phyloP scores from a whole-genome alignment of 441 rosid species.

The Oxalis stricta region DNA sequence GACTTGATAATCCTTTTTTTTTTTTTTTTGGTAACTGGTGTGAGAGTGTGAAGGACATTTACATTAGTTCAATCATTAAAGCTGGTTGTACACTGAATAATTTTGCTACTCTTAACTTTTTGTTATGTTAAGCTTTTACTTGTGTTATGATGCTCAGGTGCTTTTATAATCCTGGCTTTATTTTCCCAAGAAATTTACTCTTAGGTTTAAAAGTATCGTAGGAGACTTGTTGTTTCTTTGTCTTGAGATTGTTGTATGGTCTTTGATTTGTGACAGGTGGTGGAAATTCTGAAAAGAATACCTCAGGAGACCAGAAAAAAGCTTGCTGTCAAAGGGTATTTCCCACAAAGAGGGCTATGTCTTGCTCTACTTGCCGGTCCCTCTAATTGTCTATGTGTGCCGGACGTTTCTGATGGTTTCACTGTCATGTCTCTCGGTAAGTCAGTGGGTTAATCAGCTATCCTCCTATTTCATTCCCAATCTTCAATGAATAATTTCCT shows the following conservation, averaged over 20 bases:
- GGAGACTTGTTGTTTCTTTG: neutral
- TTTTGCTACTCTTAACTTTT: too few species aligned
- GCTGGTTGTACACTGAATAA: too few species aligned
- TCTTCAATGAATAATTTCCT: too few species aligned
- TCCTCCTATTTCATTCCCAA: neutral
- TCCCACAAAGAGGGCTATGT: slow-evolving; percentile 93
- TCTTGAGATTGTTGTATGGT: neutral
- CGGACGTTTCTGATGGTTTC: slow-evolving; percentile 75
- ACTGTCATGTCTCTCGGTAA: slow-evolving; percentile 87
- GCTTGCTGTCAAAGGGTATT: slow-evolving; percentile 68
- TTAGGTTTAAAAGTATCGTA: too few species aligned
- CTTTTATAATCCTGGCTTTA: too few species aligned
- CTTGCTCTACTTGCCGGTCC: slow-evolving; percentile 73
- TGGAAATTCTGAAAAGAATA: slow-evolving; percentile 66
- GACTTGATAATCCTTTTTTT: too few species aligned
- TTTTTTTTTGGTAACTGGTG: too few species aligned
- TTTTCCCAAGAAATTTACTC: too few species aligned
- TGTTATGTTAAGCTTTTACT: too few species aligned
- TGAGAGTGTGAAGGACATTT: too few species aligned
- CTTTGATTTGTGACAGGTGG: slow-evolving; percentile 31
- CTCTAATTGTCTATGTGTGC: slow-evolving; percentile 87
- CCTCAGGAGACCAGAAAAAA: slow-evolving; percentile 54
- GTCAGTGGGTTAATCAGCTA: slow-evolving; percentile 13
- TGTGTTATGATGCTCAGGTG: too few species aligned
- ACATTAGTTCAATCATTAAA: too few species aligned